phyloP scores from a whole-genome alignment of 306 rosid species.

The Inga laurina region DNA sequence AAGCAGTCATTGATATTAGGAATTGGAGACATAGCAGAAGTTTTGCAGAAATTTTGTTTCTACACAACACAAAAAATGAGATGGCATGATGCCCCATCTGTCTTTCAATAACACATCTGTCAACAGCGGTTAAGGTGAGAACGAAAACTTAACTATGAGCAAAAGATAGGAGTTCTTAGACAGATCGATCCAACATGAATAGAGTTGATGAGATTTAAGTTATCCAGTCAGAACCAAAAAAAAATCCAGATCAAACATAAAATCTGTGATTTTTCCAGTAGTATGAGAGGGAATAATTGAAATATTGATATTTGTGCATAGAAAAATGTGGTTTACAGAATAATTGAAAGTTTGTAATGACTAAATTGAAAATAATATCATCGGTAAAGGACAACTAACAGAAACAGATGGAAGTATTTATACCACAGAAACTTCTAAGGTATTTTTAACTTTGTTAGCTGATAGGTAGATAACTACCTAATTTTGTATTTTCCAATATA shows the following conservation, averaged over 20 bases:
- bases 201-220: neutral
- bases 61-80: neutral
- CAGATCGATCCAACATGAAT: neutral
- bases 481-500: neutral
- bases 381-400: neutral
- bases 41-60: neutral
- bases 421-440: neutral
- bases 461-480: neutral
- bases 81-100: neutral
- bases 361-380: neutral
- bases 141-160: neutral
- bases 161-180: neutral
- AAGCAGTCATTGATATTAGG: slow-evolving; percentile 22
- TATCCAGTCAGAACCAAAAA: neutral
- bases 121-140: neutral
- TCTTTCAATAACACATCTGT: slow-evolving; percentile 6
- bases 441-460: neutral
- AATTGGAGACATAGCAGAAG: neutral
- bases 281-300: neutral
- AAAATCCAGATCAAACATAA: neutral
- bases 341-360: neutral
- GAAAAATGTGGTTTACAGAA: neutral
- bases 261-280: neutral
- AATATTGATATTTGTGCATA: neutral
- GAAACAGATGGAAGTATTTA: neutral